Evolutionary conservation across 73 alveolate species (phyloP).

Genomic region (Paramecium caudatum): DNA sequence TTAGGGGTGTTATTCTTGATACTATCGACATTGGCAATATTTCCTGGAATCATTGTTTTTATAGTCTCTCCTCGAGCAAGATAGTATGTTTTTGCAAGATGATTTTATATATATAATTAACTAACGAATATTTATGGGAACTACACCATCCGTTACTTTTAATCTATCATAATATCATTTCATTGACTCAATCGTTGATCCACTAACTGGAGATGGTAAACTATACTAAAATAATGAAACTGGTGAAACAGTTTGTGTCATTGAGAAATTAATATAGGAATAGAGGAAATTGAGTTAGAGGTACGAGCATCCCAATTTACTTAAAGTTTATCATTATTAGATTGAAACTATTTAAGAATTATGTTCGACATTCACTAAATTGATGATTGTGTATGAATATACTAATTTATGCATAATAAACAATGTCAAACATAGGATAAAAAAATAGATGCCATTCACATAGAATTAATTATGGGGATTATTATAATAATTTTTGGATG

Average conservation of each 20-base stretch:
- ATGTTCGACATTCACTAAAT: slow-evolving; percentile 17
- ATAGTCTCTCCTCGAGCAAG: slow-evolving; percentile 28
- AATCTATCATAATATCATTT: not conserved
- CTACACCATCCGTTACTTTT: not conserved
- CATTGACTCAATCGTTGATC: not conserved
- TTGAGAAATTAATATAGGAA: not conserved
- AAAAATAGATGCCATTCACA: slow-evolving; percentile 23
- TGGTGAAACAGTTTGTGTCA: slow-evolving; percentile 23
- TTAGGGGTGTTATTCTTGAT: not conserved
- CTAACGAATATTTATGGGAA: slow-evolving; percentile 29
- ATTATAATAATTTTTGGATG: not conserved
- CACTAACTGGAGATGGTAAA: slow-evolving; percentile 9
- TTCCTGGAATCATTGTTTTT: slow-evolving; percentile 50
- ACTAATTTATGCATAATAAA: not conserved
- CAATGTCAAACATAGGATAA: slow-evolving; percentile 19
- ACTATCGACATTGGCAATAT: slow-evolving; percentile 10
- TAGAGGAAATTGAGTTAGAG: not conserved
- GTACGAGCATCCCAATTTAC: slow-evolving; percentile 45
- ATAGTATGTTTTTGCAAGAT: not conserved
- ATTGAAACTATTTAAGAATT: not conserved
- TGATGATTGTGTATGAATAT: slow-evolving; percentile 6
- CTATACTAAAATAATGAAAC: slow-evolving; percentile 40
- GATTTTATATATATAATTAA: slow-evolving; percentile 3
- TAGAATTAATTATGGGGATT: slow-evolving; percentile 47
- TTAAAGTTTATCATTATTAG: slow-evolving; percentile 17